A percentile compares a stretch with the other conserved stretches of the same genome.
phyloP scores from a whole-genome alignment of 2,329 filamentous ascomycete species.

The Penicillium verrucosum region DNA sequence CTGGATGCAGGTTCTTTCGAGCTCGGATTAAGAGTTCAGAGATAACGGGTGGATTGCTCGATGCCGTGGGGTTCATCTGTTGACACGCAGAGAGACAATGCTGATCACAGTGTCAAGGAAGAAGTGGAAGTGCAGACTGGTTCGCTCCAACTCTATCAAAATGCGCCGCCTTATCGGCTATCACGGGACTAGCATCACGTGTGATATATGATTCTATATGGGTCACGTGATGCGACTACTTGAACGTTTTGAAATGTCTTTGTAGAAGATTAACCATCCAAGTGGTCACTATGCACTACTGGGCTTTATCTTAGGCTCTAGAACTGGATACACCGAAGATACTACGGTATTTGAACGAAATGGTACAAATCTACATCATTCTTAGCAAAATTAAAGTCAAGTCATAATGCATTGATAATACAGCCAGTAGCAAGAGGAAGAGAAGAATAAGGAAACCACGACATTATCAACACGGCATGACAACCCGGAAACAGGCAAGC shows the following conservation, averaged over 20 bases:
- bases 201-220: not conserved
- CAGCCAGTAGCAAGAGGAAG: constrained; percentile 5
- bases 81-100: not conserved
- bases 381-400: not conserved
- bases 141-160: not conserved
- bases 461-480: not conserved
- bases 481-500: constrained; percentile 1
- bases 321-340: not conserved
- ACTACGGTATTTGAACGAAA: not conserved
- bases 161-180: constrained; percentile 5
- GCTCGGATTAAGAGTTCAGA: not conserved
- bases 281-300: not conserved
- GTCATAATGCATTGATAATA: constrained; percentile 14
- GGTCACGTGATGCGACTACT: not conserved
- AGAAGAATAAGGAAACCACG: not conserved
- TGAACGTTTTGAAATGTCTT: not conserved
- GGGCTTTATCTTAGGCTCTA: not conserved
- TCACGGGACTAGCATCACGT: constrained; percentile 1
- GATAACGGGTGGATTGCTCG: not conserved
- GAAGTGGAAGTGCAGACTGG: not conserved
- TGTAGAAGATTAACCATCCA: not conserved
- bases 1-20: not conserved
- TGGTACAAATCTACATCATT: not conserved
- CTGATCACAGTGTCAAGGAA: not conserved
- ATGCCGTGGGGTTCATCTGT: not conserved